phyloP scores from a whole-genome alignment of 305 asterid genomes.

The Fraxinus ornus region DNA sequence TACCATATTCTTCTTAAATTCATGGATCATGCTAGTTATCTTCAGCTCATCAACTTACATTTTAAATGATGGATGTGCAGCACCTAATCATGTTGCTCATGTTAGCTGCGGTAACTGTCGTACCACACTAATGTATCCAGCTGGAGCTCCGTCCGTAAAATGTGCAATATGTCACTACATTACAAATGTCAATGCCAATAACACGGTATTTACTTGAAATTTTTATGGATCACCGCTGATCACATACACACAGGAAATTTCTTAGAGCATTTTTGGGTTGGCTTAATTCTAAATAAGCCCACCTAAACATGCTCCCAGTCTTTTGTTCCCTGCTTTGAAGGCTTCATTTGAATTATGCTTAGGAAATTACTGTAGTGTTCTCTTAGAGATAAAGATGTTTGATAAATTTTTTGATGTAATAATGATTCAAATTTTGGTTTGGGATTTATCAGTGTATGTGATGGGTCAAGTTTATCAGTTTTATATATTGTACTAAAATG shows the following conservation, averaged over 20 bases:
- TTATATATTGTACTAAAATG: not conserved
- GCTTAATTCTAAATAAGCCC: not conserved
- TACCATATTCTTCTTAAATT: not conserved
- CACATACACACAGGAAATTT: not conserved
- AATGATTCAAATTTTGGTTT: not conserved
- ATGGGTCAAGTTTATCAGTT: not conserved
- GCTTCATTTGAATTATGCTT: not conserved
- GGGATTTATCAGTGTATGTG: not conserved
- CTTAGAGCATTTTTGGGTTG: not conserved
- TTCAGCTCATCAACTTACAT: constrained; percentile 17
- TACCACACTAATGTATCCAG: constrained; percentile 83
- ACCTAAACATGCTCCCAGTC: not conserved
- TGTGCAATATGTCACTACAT: constrained; percentile 85
- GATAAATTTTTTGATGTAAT: not conserved
- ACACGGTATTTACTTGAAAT: not conserved
- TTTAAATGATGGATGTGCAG: constrained; percentile 37
- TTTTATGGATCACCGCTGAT: not conserved
- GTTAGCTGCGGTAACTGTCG: constrained; percentile 83
- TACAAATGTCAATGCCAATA: constrained; percentile 69
- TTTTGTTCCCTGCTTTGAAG: not conserved
- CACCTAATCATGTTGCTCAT: constrained; percentile 68
- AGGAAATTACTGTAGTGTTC: not conserved
- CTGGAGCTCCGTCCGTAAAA: constrained; percentile 93
- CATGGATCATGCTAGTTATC: not conserved
- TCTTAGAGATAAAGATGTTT: not conserved